Conservation (phyloP, 2,329 filamentous ascomycete species). For the Diaporthe australafricana region DNA sequence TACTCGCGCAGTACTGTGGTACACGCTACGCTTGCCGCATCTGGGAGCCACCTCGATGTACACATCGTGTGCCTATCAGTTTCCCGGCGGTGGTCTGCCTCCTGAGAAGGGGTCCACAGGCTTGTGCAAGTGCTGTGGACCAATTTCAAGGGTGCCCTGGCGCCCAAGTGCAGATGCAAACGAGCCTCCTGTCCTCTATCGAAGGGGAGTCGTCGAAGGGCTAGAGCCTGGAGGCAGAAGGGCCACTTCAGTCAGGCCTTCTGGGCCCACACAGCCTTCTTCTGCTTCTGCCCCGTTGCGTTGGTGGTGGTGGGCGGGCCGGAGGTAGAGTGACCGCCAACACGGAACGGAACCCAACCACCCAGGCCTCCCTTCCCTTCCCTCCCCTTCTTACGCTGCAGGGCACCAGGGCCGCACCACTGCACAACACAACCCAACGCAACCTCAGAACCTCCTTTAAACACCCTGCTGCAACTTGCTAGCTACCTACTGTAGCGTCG, state of each 20-base stretch:
- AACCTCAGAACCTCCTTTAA: neutral
- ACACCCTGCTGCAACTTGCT: neutral
- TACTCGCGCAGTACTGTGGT: neutral
- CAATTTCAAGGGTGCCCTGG: neutral
- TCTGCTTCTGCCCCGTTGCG: too few species aligned
- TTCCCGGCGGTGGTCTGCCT: neutral
- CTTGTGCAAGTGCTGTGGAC: neutral
- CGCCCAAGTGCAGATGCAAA: neutral
- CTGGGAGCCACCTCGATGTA: neutral
- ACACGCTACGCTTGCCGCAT: neutral
- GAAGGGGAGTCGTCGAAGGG: too few species aligned
- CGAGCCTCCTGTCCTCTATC: neutral
- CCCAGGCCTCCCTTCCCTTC: neutral
- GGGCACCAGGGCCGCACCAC: neutral
- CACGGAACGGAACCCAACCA: constrained; percentile 6
- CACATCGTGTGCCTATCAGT: neutral
- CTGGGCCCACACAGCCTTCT: neutral
- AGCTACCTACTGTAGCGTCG: neutral
- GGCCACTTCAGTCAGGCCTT: neutral
- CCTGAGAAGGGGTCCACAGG: constrained; percentile 12
- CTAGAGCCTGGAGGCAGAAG: too few species aligned
- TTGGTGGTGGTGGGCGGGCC: too few species aligned
- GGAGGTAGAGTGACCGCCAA: neutral
- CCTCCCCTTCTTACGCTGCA: neutral
- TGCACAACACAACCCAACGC: neutral